phyloP scores from a whole-genome alignment of 225 moss, liverwort and hornwort genomes.

The Climacium dendroides region DNA sequence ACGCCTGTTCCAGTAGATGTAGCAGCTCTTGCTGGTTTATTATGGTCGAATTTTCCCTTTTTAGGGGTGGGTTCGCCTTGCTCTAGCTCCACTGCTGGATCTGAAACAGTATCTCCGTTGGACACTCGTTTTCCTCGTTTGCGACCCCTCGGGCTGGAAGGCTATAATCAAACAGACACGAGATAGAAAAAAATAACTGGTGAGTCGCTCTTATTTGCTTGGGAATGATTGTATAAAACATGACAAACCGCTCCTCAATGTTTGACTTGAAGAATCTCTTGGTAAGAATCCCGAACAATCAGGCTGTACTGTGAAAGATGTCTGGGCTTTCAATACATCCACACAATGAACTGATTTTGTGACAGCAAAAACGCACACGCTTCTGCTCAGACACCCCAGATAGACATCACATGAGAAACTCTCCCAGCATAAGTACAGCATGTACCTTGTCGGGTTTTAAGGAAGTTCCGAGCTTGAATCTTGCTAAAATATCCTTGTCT shows the following conservation, averaged over 20 bases:
- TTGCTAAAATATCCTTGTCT: conserved; percentile 58
- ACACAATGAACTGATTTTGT: not conserved
- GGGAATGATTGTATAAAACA: not conserved
- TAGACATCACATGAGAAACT: not conserved
- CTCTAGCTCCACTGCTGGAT: conserved; percentile 54
- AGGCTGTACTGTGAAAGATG: not conserved
- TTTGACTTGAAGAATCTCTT: not conserved
- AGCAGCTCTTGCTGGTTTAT: conserved; percentile 17
- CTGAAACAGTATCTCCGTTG: conserved; percentile 52
- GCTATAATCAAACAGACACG: conserved; percentile 23
- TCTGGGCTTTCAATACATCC: not conserved
- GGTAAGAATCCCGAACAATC: not conserved
- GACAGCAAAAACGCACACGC: not conserved
- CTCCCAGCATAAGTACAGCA: not conserved
- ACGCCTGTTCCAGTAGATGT: conserved; percentile 19
- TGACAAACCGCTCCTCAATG: not conserved
- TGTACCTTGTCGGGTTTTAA: conserved; percentile 56
- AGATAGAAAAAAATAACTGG: not conserved
- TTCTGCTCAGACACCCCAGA: not conserved
- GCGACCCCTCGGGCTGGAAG: conserved; percentile 75
- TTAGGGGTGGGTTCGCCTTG: conserved; percentile 59
- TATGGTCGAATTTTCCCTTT: conserved; percentile 43
- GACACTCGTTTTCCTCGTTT: conserved; percentile 80
- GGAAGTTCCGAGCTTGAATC: conserved; percentile 44
- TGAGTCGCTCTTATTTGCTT: not conserved